Conservation (phyloP, 345 rosid genomes). For the Zanthoxylum bungeanum region DNA sequence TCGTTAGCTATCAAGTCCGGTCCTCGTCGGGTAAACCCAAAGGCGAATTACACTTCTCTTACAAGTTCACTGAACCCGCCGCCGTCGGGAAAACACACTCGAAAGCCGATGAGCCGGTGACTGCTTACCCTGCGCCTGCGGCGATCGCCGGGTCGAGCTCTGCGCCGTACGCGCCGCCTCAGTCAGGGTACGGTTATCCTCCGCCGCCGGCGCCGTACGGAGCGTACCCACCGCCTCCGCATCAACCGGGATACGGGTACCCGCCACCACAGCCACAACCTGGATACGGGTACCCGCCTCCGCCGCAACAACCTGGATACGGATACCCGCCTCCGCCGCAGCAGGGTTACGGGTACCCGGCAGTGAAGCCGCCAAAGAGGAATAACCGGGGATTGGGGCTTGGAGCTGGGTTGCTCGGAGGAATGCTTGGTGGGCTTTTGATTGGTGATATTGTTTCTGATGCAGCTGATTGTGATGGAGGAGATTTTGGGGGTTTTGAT, state of each 20-base stretch:
- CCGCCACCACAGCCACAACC: conserved; percentile 29
- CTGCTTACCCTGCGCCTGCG: conserved; percentile 30
- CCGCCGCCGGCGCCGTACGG: conserved; percentile 10
- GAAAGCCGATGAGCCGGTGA: conserved; percentile 19
- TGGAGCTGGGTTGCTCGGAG: background rate
- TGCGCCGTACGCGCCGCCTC: conserved; percentile 12
- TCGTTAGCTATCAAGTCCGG: conserved; percentile 63
- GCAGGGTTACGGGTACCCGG: conserved; percentile 29
- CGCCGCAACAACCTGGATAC: conserved; percentile 37
- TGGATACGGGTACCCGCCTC: conserved; percentile 30
- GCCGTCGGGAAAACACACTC: background rate
- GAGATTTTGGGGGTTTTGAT: too few species aligned
- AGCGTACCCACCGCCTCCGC: too few species aligned
- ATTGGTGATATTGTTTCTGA: background rate
- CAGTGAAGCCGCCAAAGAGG: conserved; percentile 43
- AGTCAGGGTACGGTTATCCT: too few species aligned
- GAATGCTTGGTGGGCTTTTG: background rate
- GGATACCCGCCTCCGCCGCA: conserved; percentile 25
- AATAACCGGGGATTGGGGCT: conserved; percentile 41
- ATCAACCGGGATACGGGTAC: conserved; percentile 17
- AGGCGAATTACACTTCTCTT: conserved; percentile 68
- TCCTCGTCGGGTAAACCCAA: conserved; percentile 64
- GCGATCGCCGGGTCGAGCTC: conserved; percentile 10
- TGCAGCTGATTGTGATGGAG: background rate
- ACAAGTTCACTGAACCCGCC: conserved; percentile 37